Percentiles rank a stretch among this genome's conserved stretches.
Conservation (phyloP, 2,329 filamentous ascomycete genomes). For the Neurospora sp. region DNA sequence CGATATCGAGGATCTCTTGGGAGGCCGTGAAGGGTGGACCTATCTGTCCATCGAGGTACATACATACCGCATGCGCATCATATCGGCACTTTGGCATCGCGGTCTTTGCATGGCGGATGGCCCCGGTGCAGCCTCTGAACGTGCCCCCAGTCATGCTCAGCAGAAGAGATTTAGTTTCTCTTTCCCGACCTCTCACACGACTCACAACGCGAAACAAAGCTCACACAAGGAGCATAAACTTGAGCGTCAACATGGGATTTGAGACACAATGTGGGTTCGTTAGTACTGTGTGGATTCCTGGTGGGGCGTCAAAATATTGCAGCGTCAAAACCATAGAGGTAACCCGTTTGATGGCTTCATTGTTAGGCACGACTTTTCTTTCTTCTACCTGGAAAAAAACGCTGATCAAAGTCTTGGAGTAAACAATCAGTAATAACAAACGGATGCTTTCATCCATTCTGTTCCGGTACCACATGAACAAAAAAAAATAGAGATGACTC, state of each 20-base stretch:
- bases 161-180: neutral
- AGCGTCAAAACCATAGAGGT: neutral
- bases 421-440: neutral
- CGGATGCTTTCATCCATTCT: neutral
- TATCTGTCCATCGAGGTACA: neutral
- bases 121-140: neutral
- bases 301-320: neutral
- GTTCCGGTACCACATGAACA: neutral
- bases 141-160: neutral
- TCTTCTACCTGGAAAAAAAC: neutral
- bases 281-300: neutral
- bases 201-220: neutral
- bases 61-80: neutral
- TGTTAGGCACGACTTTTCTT: neutral
- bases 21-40: neutral
- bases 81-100: neutral
- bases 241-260: neutral
- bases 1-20: neutral
- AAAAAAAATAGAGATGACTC: neutral
- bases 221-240: neutral
- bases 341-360: neutral
- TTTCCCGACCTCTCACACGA: neutral
- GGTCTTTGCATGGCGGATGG: neutral
- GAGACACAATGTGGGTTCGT: neutral
- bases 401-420: neutral